Conservation (phyloP, 2,329 filamentous ascomycete species). For the Diaporthe helianthi region DNA sequence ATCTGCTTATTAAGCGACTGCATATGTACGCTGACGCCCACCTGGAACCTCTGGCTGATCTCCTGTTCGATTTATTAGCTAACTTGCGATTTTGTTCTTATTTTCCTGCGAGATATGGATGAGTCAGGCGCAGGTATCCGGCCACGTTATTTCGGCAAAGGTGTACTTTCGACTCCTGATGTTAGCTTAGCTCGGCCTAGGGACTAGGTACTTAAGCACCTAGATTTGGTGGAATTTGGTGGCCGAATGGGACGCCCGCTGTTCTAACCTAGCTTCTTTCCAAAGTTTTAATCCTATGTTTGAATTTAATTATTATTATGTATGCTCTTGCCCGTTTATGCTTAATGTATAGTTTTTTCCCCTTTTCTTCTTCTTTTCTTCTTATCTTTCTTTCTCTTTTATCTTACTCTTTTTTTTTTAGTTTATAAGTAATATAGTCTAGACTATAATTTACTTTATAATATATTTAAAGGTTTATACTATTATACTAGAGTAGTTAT, state of each 20-base stretch:
- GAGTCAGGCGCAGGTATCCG: background rate
- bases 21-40: background rate
- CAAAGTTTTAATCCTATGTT: too few relatives aligned
- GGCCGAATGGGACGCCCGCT: background rate
- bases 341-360: too few relatives aligned
- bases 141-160: background rate
- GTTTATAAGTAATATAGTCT: background rate
- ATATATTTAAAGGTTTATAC: too few relatives aligned
- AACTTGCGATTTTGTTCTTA: background rate
- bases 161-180: background rate
- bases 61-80: background rate
- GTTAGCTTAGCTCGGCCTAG: background rate
- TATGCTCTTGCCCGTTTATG: background rate
- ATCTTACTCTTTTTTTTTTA: too few relatives aligned
- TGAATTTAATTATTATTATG: background rate
- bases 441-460: background rate
- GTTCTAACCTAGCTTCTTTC: too few relatives aligned
- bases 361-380: too few relatives aligned
- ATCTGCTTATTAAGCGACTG: background rate
- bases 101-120: too few relatives aligned
- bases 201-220: too few relatives aligned
- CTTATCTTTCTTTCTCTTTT: too few relatives aligned
- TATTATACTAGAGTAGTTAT: too few relatives aligned
- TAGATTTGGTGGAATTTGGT: too few relatives aligned
- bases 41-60: background rate